Conservation (phyloP, 805 yeast species). For the Monosporozyma aquatica region DNA sequence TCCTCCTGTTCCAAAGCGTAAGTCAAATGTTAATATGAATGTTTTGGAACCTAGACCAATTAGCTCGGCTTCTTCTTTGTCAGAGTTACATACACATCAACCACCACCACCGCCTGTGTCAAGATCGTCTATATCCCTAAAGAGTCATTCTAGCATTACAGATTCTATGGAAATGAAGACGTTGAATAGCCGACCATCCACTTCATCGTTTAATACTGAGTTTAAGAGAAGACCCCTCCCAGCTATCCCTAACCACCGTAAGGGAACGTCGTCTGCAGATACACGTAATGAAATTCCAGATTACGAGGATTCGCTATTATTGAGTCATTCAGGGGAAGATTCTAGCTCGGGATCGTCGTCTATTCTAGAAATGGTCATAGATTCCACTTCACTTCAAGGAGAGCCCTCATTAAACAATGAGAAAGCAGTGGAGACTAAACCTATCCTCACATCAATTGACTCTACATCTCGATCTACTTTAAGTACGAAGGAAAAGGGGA, state of each 20-base stretch:
- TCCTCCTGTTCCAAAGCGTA: background rate
- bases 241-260: conserved; percentile 1
- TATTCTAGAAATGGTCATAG: conserved; percentile 5
- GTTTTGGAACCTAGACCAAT: background rate
- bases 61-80: background rate
- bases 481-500: conserved; percentile 6
- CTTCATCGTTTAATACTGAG: background rate
- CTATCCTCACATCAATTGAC: background rate
- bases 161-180: background rate
- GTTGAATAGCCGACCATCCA: background rate
- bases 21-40: background rate
- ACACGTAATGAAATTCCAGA: background rate
- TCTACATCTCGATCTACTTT: background rate
- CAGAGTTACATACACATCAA: background rate
- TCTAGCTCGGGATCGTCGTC: background rate
- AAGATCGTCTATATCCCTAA: background rate
- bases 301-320: background rate
- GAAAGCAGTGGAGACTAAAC: too few relatives aligned
- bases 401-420: too few relatives aligned
- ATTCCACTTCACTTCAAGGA: conserved; percentile 2
- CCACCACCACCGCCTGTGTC: conserved; percentile 13
- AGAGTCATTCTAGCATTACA: background rate
- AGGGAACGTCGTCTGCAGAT: background rate
- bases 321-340: background rate
- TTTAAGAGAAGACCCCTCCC: conserved; percentile 2